Evolutionary conservation across 345 rosid genomes (phyloP).

Genomic region (Citrus glauca): DNA sequence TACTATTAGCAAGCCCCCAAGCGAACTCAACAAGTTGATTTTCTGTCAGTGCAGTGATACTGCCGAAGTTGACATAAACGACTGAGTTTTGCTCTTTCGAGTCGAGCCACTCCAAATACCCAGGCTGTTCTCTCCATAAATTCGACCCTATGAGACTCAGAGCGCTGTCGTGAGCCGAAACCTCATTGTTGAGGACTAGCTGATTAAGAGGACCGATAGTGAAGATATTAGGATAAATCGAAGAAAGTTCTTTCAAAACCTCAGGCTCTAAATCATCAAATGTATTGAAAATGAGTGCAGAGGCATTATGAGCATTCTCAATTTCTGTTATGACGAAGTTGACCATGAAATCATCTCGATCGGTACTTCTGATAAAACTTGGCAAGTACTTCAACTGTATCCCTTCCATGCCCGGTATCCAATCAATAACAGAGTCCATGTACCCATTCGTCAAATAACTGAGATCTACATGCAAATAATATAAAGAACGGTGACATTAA

Average conservation of each 20-base stretch:
- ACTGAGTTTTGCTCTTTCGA: not conserved
- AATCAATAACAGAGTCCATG: conserved; percentile 15
- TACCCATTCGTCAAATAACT: conserved; percentile 18
- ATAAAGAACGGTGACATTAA: no score
- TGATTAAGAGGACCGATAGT: conserved; percentile 11
- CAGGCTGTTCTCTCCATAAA: not conserved
- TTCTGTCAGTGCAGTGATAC: conserved; percentile 11
- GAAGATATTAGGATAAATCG: not conserved
- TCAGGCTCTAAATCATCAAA: conserved; percentile 15
- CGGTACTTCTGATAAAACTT: conserved; percentile 18
- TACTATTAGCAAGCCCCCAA: conserved; percentile 24
- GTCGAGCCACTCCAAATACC: conserved; percentile 7
- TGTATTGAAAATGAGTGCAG: conserved; percentile 20
- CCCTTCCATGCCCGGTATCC: conserved; percentile 25
- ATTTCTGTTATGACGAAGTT: not conserved
- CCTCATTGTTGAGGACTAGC: not conserved
- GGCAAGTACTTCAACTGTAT: conserved; percentile 24
- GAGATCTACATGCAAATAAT: not conserved
- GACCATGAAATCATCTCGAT: conserved; percentile 10
- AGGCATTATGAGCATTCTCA: not conserved
- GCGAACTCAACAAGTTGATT: conserved; percentile 19
- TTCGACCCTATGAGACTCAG: not conserved
- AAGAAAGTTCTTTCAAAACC: conserved; percentile 13
- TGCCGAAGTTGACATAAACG: conserved; percentile 9
- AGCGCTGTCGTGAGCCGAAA: not conserved